These are phyloP conservation scores for Acanthamoeba healyi DNA, from an alignment of 208 protist species.

Conservation along the genomic window DNA sequence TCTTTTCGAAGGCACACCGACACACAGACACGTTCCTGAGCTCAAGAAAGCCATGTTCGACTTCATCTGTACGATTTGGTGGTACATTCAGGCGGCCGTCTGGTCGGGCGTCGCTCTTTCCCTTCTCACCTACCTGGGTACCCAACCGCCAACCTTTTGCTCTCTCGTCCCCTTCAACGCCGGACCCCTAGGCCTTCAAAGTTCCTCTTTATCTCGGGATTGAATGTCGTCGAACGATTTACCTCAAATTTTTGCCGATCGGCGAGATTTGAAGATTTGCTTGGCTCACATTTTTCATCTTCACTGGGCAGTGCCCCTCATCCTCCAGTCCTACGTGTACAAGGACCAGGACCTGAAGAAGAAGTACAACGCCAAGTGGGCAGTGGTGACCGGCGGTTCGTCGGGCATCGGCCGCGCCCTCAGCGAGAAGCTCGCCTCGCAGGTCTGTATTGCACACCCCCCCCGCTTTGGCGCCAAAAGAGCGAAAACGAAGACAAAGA, in stretches of 20 bases:
- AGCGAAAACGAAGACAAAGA: background rate
- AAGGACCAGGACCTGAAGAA: slow-evolving; percentile 80
- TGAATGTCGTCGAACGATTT: background rate
- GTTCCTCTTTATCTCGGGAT: background rate
- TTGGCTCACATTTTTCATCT: background rate
- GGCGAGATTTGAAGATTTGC: background rate
- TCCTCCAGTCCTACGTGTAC: slow-evolving; percentile 38
- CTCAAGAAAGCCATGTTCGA: no score
- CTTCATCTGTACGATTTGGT: slow-evolving; percentile 10
- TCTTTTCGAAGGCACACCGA: no score
- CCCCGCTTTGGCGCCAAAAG: no score
- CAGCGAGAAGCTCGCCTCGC: slow-evolving; percentile 74
- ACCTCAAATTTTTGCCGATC: background rate
- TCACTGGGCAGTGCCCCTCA: slow-evolving; percentile 33
- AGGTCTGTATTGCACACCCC: background rate
- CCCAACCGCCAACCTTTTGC: no score
- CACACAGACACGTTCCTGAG: no score
- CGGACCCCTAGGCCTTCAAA: background rate
- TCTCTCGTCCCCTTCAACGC: no score
- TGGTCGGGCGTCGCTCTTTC: slow-evolving; percentile 11
- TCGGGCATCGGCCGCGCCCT: slow-evolving; percentile 79
- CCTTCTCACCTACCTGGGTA: slow-evolving; percentile 2
- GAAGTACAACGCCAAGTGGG: slow-evolving; percentile 85
- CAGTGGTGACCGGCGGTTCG: slow-evolving; percentile 77
- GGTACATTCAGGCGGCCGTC: slow-evolving; percentile 5